These are phyloP conservation scores for Clarireedia hainanense DNA, from an alignment of 2,329 filamentous ascomycete species.

Conservation along the genomic window DNA sequence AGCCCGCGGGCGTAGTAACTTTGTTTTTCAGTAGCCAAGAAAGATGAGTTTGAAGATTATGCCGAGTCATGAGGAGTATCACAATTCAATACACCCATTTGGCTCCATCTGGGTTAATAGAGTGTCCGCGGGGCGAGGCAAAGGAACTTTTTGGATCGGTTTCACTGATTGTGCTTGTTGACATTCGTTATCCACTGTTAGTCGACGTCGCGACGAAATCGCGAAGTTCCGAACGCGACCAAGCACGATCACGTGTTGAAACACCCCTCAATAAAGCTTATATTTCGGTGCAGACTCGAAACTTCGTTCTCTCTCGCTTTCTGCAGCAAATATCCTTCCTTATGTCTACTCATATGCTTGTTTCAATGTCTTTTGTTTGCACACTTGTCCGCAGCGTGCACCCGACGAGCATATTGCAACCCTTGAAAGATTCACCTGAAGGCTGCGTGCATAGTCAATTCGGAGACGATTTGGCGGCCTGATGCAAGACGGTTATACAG, in stretches of 20 bases:
- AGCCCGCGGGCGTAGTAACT: constrained; percentile 20
- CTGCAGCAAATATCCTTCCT: no score
- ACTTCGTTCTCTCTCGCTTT: no score
- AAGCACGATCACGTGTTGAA: not conserved
- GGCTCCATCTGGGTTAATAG: constrained; percentile 19
- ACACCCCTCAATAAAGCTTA: no score
- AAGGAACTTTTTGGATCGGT: not conserved
- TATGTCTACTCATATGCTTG: no score
- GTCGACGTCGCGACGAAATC: not conserved
- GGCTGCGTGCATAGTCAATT: no score
- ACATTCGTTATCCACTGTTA: not conserved
- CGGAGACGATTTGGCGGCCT: no score
- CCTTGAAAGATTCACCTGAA: no score
- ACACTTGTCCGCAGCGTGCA: no score
- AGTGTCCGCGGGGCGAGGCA: not conserved
- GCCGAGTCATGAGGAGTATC: constrained; percentile 29
- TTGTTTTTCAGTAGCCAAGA: constrained; percentile 28
- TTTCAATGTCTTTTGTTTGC: no score
- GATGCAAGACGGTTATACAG: no score
- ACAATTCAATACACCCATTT: constrained; percentile 12
- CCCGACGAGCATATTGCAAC: no score
- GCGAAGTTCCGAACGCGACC: not conserved
- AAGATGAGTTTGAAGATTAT: constrained; percentile 29
- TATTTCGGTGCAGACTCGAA: no score
- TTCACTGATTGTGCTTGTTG: not conserved